Evolutionary conservation across 2,329 filamentous ascomycete species (phyloP).

Genomic region (Spiromastix sp.): DNA sequence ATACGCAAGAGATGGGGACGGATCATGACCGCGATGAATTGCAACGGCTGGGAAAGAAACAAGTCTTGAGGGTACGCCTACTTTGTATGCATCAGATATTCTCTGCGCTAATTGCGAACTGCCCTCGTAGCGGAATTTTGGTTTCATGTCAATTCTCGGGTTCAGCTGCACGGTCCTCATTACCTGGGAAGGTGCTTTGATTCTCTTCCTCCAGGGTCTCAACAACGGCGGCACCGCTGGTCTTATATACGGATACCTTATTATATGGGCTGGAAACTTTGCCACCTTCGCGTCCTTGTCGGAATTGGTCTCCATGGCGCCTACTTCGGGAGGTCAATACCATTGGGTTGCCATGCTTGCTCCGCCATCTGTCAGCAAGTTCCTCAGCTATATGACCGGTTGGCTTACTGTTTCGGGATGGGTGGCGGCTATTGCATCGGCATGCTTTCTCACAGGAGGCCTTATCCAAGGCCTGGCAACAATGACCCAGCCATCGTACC

Average conservation of each 20-base stretch:
- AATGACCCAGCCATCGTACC: constrained; percentile 22
- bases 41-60: constrained; percentile 32
- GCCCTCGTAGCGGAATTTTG: constrained; percentile 17
- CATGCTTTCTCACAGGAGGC: constrained; percentile 23
- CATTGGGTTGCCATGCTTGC: constrained; percentile 32
- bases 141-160: constrained; percentile 26
- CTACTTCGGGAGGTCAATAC: constrained; percentile 30
- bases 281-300: constrained; percentile 29
- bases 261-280: constrained; percentile 27
- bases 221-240: constrained; percentile 26
- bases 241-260: constrained; percentile 28
- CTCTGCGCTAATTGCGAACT: not conserved
- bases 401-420: constrained; percentile 30
- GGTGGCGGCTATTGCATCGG: constrained; percentile 25
- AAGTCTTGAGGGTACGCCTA: constrained; percentile 30
- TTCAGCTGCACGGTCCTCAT: constrained; percentile 28
- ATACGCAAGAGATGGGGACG: too few relatives aligned
- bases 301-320: constrained; percentile 31
- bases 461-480: constrained; percentile 26
- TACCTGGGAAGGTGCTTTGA: constrained; percentile 25
- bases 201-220: constrained; percentile 14
- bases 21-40: constrained; percentile 24
- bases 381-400: constrained; percentile 29
- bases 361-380: constrained; percentile 21
- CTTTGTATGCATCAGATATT: not conserved